These are phyloP conservation scores for Hibiscus syriacus DNA, from an alignment of 345 rosid species.

Conservation along the genomic window DNA sequence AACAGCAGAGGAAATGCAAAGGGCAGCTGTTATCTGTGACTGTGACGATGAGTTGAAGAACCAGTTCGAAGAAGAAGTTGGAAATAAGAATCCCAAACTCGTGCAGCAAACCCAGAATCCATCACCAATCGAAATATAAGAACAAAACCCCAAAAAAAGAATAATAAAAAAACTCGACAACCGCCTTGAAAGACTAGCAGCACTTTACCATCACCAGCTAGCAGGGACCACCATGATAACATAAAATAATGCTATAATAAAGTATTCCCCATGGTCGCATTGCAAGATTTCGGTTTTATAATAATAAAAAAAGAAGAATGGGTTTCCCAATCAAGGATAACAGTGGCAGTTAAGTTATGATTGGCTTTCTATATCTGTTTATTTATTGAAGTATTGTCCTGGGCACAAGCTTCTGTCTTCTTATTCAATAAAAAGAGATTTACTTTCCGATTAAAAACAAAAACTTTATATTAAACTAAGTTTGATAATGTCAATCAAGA, in stretches of 20 bases:
- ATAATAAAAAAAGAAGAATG: not conserved
- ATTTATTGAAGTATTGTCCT: not conserved
- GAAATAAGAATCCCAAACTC: constrained; percentile 6
- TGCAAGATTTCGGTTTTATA: not conserved
- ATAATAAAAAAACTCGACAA: not conserved
- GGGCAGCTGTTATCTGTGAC: not conserved
- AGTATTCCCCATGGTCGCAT: not conserved
- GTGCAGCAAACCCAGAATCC: not conserved
- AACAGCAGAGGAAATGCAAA: not conserved
- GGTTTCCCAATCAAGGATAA: constrained; percentile 9
- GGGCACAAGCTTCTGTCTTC: too few relatives aligned
- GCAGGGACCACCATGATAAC: constrained; percentile 11
- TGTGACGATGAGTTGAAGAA: not conserved
- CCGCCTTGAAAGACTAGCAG: constrained; percentile 8
- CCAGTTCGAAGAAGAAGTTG: not conserved
- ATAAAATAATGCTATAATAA: not conserved
- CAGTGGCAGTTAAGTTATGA: not conserved
- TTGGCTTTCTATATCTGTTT: not conserved
- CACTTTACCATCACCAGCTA: constrained; percentile 2
- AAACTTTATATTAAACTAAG: not conserved
- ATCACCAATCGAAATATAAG: not conserved
- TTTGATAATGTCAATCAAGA: not conserved
- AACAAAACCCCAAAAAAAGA: not conserved
- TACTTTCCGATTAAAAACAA: not conserved
- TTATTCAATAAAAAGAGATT: too few relatives aligned